Base-by-base conservation (phyloP, 2,329 filamentous ascomycete genomes). In the Phaeomoniella chlamydospora region DNA sequence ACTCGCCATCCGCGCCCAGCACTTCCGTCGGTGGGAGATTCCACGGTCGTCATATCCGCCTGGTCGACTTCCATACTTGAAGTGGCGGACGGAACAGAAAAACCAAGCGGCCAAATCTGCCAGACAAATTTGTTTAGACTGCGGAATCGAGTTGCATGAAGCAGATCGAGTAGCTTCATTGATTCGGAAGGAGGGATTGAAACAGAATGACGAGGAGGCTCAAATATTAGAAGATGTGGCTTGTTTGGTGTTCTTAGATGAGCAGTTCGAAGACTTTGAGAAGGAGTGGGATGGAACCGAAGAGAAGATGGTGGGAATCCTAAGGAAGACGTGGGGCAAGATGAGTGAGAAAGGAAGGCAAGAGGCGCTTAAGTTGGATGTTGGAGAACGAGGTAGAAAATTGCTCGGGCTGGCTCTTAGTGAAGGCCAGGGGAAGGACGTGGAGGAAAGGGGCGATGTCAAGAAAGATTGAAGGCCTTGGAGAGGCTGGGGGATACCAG, bases 21-120 rank as follows among this genome's bases (percentile, higher is more conserved):
- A 93, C 56, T 82, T 92, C 49, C 72, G 77, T 36, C 76, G 82
- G 58, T 93, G 84, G 84, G 81, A 92, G 57, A 72, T 88, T 2
- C 81, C 83, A 0, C 77, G 84, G 34, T 62, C 65, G 43, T 71
- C 67, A 26, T 88, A 82, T 56, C 81, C 84, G 4, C 74, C 74
- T 64, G 87, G 77, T 1, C 76, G 78, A 44, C 52, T 71, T 0
- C 85, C 85, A 6, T 92, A 93, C 54, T 71, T 86, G 43, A 65
- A 69, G n/a, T 92, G 85, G 85, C 72, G 85, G 15, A 69, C 76
- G 3, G 76, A 72, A 49, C 70, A 84, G 37, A 77, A 77, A 55
- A 84, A 83, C 48, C 64, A 80, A 1, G 80, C 86, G 52, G 74
- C 77, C 1, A 67, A 74, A 42, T 65, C 81, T 2, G 72, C 67